Evolutionary conservation across 192 early-diverging fungal species (phyloP).

Genomic region (Spizellomyces punctatus): DNA sequence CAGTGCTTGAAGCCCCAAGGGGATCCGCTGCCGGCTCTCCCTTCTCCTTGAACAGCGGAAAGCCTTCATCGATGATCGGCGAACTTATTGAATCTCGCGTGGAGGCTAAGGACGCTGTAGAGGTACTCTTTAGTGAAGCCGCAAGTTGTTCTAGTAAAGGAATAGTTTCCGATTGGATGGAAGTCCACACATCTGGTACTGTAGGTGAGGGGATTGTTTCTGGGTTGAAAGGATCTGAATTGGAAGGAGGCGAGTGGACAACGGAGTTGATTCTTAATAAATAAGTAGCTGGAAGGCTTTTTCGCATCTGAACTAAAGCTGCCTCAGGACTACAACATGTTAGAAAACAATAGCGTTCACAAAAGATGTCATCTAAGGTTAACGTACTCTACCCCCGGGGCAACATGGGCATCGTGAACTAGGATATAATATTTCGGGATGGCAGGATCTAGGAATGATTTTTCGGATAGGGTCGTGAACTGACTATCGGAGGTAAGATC

Average conservation of each 20-base stretch:
- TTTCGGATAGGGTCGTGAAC: conserved; percentile 58
- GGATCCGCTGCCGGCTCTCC: neutral
- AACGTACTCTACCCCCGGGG: conserved; percentile 22
- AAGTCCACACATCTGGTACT: conserved; percentile 51
- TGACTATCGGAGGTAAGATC: conserved; percentile 31
- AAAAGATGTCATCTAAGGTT: neutral
- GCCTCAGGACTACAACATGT: conserved; percentile 53
- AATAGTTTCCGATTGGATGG: conserved; percentile 42
- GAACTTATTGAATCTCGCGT: conserved; percentile 8
- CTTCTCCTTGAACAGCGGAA: conserved; percentile 27
- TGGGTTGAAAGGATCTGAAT: conserved; percentile 27
- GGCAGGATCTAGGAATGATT: conserved; percentile 76
- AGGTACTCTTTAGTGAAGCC: neutral
- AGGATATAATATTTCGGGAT: conserved; percentile 83
- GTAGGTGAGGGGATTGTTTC: conserved; percentile 25
- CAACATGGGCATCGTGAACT: conserved; percentile 74
- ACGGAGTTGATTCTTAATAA: conserved; percentile 65
- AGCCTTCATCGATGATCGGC: conserved; percentile 33
- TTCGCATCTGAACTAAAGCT: conserved; percentile 65
- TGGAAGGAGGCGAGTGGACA: neutral
- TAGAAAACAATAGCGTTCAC: neutral
- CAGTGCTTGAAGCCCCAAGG: neutral
- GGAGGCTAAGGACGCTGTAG: conserved; percentile 21
- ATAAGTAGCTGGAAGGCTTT: conserved; percentile 60
- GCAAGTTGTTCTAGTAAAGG: conserved; percentile 31